Conservation (phyloP, 2,329 filamentous ascomycete genomes). For the Claviceps digitariae region DNA sequence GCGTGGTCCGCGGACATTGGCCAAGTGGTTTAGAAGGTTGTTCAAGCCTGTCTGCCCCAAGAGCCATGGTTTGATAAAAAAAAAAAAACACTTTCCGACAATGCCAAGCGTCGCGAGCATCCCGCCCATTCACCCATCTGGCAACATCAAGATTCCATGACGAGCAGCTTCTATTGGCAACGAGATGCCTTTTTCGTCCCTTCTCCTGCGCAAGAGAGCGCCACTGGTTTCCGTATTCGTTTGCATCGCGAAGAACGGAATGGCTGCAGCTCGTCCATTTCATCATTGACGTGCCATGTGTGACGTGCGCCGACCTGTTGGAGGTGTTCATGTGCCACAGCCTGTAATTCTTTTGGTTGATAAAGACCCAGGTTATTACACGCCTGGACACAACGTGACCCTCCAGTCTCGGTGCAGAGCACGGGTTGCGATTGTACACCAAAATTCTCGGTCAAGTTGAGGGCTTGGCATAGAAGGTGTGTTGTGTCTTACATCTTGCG, state of each 20-base stretch:
- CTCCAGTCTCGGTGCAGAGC: too few relatives aligned
- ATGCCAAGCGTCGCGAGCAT: background rate
- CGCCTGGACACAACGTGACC: background rate
- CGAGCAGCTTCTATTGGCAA: background rate
- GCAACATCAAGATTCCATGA: too few relatives aligned
- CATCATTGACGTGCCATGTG: too few relatives aligned
- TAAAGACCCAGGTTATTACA: background rate
- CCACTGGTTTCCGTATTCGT: background rate
- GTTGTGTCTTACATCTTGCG: too few relatives aligned
- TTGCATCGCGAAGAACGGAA: background rate
- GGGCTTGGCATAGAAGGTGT: too few relatives aligned
- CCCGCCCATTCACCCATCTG: too few relatives aligned
- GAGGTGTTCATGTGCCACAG: conserved; percentile 3
- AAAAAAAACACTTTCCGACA: background rate
- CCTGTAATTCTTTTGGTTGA: background rate
- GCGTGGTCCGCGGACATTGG: too few relatives aligned
- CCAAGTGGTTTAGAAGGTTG: too few relatives aligned
- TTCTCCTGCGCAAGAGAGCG: background rate
- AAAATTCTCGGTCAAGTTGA: too few relatives aligned
- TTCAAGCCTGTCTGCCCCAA: too few relatives aligned
- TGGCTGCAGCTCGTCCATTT: too few relatives aligned
- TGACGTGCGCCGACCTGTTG: background rate
- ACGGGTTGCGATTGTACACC: too few relatives aligned
- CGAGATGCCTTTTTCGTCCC: background rate
- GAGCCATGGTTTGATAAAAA: background rate